Evolutionary conservation across 2,329 filamentous ascomycete species (phyloP).

Genomic region (Cadophora sp.): DNA sequence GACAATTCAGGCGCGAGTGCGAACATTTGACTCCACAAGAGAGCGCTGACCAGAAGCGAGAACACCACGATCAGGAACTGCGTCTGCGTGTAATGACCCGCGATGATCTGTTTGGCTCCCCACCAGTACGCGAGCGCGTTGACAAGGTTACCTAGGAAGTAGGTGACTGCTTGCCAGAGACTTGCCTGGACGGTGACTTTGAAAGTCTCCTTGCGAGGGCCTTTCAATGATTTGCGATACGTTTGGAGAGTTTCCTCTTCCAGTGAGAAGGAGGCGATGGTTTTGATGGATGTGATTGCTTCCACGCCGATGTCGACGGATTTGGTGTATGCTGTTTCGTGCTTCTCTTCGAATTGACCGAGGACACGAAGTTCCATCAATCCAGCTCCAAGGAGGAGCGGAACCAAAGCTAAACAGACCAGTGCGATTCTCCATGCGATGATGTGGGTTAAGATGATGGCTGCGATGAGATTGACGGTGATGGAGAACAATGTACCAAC

Average conservation of each 20-base stretch:
- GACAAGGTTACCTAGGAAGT: conserved; percentile 68
- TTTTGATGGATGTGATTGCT: conserved; percentile 70
- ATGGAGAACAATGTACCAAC: conserved; percentile 74
- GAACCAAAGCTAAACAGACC: conserved; percentile 48
- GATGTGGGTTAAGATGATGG: conserved; percentile 72
- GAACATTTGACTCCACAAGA: conserved; percentile 78
- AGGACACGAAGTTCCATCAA: conserved; percentile 64
- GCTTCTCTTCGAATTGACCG: conserved; percentile 65
- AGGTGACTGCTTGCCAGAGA: conserved; percentile 65
- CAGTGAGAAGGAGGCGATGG: conserved; percentile 61
- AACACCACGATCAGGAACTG: conserved; percentile 78
- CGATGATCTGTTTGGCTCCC: conserved; percentile 74
- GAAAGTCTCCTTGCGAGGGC: conserved; percentile 61
- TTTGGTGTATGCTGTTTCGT: conserved; percentile 68
- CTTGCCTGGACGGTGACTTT: conserved; percentile 47
- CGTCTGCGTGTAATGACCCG: conserved; percentile 66
- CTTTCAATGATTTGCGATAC: conserved; percentile 60
- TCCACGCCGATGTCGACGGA: conserved; percentile 66
- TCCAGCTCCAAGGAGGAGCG: conserved; percentile 67
- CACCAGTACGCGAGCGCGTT: conserved; percentile 83
- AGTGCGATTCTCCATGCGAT: conserved; percentile 79
- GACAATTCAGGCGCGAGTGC: conserved; percentile 76
- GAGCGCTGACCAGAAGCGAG: conserved; percentile 73
- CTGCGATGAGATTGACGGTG: conserved; percentile 69
- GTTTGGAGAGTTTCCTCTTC: conserved; percentile 60